These are phyloP conservation scores for Strobilomyces echinocephalus DNA, from an alignment of 768 basidiomycete species.

Conservation along the genomic window DNA sequence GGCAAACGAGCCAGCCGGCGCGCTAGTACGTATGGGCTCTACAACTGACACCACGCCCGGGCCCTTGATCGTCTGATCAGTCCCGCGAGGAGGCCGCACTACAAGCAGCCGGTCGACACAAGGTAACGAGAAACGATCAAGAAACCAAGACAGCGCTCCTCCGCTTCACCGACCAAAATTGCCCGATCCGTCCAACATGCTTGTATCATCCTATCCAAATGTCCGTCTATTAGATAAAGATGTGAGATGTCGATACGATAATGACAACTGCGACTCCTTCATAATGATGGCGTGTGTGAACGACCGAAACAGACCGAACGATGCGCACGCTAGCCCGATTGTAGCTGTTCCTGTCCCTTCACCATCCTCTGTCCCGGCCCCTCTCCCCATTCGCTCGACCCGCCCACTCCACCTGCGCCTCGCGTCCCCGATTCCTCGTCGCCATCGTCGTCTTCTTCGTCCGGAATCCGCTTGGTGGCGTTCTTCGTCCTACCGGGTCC, in stretches of 20 bases:
- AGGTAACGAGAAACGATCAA: constrained; percentile 11
- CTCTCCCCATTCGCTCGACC: constrained; percentile 16
- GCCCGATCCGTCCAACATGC: constrained; percentile 25
- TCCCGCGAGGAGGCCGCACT: constrained; percentile 30
- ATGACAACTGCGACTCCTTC: constrained; percentile 24
- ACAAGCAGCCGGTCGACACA: constrained; percentile 27
- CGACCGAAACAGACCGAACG: constrained; percentile 9
- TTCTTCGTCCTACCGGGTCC: constrained; percentile 25
- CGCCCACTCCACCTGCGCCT: constrained; percentile 6
- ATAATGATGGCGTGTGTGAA: constrained; percentile 10
- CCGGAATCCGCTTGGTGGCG: constrained; percentile 14
- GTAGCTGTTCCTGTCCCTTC: constrained; percentile 18
- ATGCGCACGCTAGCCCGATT: constrained; percentile 20
- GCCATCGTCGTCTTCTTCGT: constrained; percentile 24
- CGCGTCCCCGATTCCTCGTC: constrained; percentile 8
- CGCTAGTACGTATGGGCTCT: neutral
- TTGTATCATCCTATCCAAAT: constrained; percentile 29
- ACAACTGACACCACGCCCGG: neutral
- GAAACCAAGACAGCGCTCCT: constrained; percentile 13
- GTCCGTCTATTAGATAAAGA: constrained; percentile 36
- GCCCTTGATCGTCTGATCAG: neutral
- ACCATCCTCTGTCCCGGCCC: constrained; percentile 9
- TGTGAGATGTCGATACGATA: constrained; percentile 19
- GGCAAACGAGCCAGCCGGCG: neutral
- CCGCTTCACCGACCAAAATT: constrained; percentile 16